Evolutionary conservation across 2,329 filamentous ascomycete genomes (phyloP), one percentile per base, ranked within the genome.

Genomic region (Claviceps spartinae): DNA sequence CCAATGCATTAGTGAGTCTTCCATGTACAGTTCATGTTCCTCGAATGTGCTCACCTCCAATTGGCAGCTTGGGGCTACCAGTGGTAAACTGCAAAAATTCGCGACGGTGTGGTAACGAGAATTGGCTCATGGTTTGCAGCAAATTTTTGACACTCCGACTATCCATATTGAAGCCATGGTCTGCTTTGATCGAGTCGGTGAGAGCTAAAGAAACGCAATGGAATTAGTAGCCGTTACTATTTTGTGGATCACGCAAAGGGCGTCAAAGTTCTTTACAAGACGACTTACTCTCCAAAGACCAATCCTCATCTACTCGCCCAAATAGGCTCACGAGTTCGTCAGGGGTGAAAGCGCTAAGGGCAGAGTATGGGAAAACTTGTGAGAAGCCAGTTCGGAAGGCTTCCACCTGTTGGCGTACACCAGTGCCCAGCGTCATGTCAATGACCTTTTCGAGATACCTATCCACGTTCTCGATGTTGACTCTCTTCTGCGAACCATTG

Each of bases 11-110:
- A 74, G 67, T 55, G 49, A 52, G 18, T 24, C 26, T 45, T 11
- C 20, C 34, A 24, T 14, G 42, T 14, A n/a, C 18, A 40, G 9
- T 40, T 4, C 22, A 24, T 22, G 14, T 13, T 24, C 6, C 8
- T 11, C n/a, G 6, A 50, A 24, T n/a, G 14, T 48, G 40, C 83
- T 63, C 78, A 95, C 91, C 93, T 74, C 93, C 93, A 65, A 98
- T 98, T 1, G 93, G 93, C 58, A 98, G 83, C 70, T 97, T 97
- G 52, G 93, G 93, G 65, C 93, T 98, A 59, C 93, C 93, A 52
- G 93, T 97, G 34, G 95, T 93, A 67, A 98, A 98, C 63, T 98
- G 93, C 59, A 98, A 73, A 70, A 98, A 98, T 62, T 96, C 89
- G 44, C 93, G 85, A 54, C 90, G 86, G 64, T 94, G 81, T 45